Evolutionary conservation across 2,329 filamentous ascomycete genomes (phyloP).

Genomic region (Exserohilum turcica): DNA sequence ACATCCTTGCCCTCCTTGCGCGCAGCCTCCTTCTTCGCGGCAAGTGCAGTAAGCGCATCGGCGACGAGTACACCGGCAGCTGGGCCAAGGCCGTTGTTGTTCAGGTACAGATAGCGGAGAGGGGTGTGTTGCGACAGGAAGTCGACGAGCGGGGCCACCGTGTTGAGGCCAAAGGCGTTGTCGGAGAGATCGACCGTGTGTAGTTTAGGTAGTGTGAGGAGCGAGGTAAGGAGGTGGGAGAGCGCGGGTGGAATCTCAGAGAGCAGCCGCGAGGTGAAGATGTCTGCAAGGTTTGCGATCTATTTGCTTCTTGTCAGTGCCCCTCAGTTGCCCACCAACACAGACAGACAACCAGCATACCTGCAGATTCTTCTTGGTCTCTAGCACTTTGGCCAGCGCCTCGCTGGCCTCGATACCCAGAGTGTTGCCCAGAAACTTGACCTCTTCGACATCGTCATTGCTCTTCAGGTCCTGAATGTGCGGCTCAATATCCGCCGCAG

Average conservation of each 20-base stretch:
- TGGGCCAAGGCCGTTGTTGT: conserved; percentile 97
- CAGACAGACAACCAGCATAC: conserved; percentile 49
- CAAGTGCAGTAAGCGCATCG: conserved; percentile 81
- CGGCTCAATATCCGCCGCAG: conserved; percentile 81
- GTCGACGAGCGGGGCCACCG: conserved; percentile 86
- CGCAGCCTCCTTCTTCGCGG: conserved; percentile 80
- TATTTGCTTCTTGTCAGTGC: conserved; percentile 40
- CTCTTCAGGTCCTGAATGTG: conserved; percentile 77
- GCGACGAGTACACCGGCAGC: conserved; percentile 88
- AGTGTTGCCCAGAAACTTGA: conserved; percentile 88
- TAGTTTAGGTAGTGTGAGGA: conserved; percentile 83
- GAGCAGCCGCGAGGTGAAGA: conserved; percentile 93
- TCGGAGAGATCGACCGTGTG: conserved; percentile 95
- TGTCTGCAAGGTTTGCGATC: conserved; percentile 90
- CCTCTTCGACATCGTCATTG: conserved; percentile 78
- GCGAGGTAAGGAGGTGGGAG: conserved; percentile 79
- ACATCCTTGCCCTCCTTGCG: conserved; percentile 73
- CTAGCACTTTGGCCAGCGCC: conserved; percentile 79
- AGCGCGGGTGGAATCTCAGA: conserved; percentile 93
- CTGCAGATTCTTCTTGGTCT: conserved; percentile 81
- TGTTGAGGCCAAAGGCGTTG: conserved; percentile 97
- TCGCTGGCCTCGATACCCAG: conserved; percentile 87
- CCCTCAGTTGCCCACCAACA: neutral
- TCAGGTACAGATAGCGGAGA: conserved; percentile 91
- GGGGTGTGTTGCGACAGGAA: conserved; percentile 89